Conservation (phyloP, 108 stramenopile genomes). For the Skeletonema costatum region DNA sequence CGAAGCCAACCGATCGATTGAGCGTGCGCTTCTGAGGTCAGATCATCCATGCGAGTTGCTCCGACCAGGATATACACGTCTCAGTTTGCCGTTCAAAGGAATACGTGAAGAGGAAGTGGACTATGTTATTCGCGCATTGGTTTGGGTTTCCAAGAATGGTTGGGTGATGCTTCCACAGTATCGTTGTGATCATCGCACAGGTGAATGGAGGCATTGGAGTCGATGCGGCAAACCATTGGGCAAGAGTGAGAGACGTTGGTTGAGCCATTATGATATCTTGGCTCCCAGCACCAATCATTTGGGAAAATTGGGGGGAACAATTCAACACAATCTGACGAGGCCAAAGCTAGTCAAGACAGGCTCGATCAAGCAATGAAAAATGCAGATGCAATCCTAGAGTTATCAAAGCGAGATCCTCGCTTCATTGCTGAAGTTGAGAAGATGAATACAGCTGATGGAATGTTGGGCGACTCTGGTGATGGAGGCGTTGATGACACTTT, state of each 20-base stretch:
- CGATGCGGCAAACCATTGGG: constrained; percentile 84
- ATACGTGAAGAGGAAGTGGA: constrained; percentile 77
- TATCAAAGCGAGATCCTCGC: constrained; percentile 58
- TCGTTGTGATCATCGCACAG: constrained; percentile 84
- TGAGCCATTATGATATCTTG: constrained; percentile 72
- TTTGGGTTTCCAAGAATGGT: constrained; percentile 90
- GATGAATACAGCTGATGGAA: constrained; percentile 58
- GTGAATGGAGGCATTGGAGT: constrained; percentile 85
- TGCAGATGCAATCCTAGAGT: constrained; percentile 63
- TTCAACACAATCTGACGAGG: neutral
- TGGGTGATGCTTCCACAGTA: constrained; percentile 92
- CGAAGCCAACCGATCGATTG: constrained; percentile 67
- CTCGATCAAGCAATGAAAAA: constrained; percentile 58
- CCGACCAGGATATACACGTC: constrained; percentile 92
- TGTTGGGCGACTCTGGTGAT: constrained; percentile 39
- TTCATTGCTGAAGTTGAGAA: constrained; percentile 75
- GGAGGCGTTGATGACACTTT: constrained; percentile 48
- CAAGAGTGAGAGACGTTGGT: constrained; percentile 67
- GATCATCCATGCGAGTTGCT: constrained; percentile 83
- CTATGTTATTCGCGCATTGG: constrained; percentile 89
- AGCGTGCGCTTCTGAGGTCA: constrained; percentile 79
- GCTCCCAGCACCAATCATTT: constrained; percentile 4
- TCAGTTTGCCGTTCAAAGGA: constrained; percentile 85
- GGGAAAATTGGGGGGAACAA: neutral
- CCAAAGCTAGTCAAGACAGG: constrained; percentile 18